Evolutionary conservation across 2,329 filamentous ascomycete species (phyloP).

Genomic region (Penicillium sp.): DNA sequence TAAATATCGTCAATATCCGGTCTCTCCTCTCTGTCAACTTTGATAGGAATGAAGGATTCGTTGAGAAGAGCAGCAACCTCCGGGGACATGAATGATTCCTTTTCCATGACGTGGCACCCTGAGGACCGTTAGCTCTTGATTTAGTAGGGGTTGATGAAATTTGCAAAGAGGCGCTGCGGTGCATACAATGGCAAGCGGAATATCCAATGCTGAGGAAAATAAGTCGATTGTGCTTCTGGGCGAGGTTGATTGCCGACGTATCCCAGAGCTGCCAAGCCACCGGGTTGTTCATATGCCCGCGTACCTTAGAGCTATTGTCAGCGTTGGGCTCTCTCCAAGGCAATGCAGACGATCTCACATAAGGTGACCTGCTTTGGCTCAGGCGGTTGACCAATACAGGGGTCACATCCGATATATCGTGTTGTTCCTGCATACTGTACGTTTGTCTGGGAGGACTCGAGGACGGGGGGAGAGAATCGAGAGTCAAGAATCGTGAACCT

Average conservation of each 20-base stretch:
- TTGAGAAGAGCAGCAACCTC: slow-evolving; percentile 84
- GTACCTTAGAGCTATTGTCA: slow-evolving; percentile 57
- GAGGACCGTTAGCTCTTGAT: slow-evolving; percentile 20
- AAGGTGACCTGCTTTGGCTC: slow-evolving; percentile 66
- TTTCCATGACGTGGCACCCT: slow-evolving; percentile 90
- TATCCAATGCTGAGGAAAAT: slow-evolving; percentile 96
- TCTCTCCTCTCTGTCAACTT: slow-evolving; percentile 90
- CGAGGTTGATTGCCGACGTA: slow-evolving; percentile 73
- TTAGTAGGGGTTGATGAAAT: neutral
- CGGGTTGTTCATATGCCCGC: slow-evolving; percentile 75
- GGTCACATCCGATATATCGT: slow-evolving; percentile 26
- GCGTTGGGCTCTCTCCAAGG: slow-evolving; percentile 5
- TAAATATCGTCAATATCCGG: slow-evolving; percentile 95
- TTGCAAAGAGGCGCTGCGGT: no score
- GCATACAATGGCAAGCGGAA: slow-evolving; percentile 89
- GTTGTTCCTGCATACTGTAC: slow-evolving; percentile 33
- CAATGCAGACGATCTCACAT: slow-evolving; percentile 54
- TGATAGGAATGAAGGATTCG: slow-evolving; percentile 83
- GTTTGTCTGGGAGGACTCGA: slow-evolving; percentile 13
- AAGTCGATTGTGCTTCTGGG: slow-evolving; percentile 80
- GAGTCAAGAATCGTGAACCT: slow-evolving; percentile 7
- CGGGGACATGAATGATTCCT: slow-evolving; percentile 85
- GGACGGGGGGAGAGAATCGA: slow-evolving; percentile 4
- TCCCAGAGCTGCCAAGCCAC: slow-evolving; percentile 93
- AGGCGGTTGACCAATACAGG: slow-evolving; percentile 59